Evolutionary conservation across 768 basidiomycete genomes (phyloP), one percentile per base, ranked within the genome.

Genomic region (Pisolithus marmoratus): DNA sequence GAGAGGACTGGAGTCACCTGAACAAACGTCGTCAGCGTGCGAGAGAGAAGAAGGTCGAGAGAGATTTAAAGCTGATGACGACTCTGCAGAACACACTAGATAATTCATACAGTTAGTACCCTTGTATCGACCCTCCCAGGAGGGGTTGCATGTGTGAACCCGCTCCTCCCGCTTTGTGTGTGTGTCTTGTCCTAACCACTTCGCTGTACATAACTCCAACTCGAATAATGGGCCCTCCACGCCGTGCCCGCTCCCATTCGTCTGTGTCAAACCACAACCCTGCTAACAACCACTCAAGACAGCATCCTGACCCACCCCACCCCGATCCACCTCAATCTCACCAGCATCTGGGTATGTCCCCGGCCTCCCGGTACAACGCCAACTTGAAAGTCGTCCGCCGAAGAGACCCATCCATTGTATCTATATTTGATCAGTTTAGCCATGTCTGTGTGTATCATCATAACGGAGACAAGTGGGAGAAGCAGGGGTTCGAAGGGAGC

Each of bases 361-460:
- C 83, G 12, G 75, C 78, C 8, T 78, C 82, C 27, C 70, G 84
- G 64, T 90, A 91, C 66, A 70, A 79, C 58, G 79, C 81, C 67
- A 92, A 92, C 72, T 80, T 92, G 71, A 88, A 83, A 62, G 87
- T 89, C 52, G 75, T 93, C 23, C 79, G 84, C 46, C 79, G 86
- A 55, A 78, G 87, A 61, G 90, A 93, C 62, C 82, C 89, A 12
- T 81, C 86, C 31, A 90, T 93, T 59, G 71, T 78, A 49, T 82
- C 84, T 29, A 89, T 92, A 60, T 82, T 90, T 59, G 90, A 93
- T 71, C 87, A 90, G 61, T 90, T 91, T 74, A 87, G 84, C 60
- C 87, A 91, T 71, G 88, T 90, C 50, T 89, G 88, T 70, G 73
- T 90, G 49, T 90, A 90, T 60, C 83, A 86, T 63, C 78, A 83